Conservation (phyloP, 345 rosid genomes). For the Murraya koenigii region DNA sequence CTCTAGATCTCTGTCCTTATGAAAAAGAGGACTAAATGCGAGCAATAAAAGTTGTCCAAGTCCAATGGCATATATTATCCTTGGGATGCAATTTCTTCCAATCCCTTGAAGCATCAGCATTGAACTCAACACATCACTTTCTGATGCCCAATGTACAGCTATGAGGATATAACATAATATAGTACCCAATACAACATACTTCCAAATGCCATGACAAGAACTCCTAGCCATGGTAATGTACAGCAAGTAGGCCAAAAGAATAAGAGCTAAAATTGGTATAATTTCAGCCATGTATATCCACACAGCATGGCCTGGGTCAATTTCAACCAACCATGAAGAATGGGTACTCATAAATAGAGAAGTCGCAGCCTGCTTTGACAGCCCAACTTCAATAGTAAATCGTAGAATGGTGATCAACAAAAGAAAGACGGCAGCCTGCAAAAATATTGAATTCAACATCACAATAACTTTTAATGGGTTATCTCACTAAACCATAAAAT, state of each 20-base stretch:
- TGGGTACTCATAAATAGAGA: conserved; percentile 69
- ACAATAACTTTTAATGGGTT: conserved; percentile 7
- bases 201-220: conserved; percentile 36
- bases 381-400: conserved; percentile 77
- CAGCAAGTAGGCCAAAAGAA: conserved; percentile 46
- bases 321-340: conserved; percentile 72
- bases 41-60: conserved; percentile 56
- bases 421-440: conserved; percentile 71
- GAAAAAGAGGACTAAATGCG: conserved; percentile 31
- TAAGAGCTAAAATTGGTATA: conserved; percentile 49
- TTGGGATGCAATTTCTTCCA: conserved; percentile 54
- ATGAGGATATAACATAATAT: conserved; percentile 60
- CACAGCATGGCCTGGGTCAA: conserved; percentile 46
- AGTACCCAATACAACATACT: conserved; percentile 50
- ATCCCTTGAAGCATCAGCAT: conserved; percentile 34
- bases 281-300: conserved; percentile 50
- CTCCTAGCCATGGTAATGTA: conserved; percentile 26
- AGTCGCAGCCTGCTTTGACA: conserved; percentile 91
- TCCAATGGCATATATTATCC: conserved; percentile 50
- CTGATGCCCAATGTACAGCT: conserved; percentile 70
- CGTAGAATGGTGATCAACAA: conserved; percentile 58
- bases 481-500: not conserved
- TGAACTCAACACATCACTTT: conserved; percentile 40
- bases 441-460: conserved; percentile 27
- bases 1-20: conserved; percentile 22